These are phyloP conservation scores for Yarrowia galli DNA, from an alignment of 1,139 yeast species.

Conservation along the genomic window DNA sequence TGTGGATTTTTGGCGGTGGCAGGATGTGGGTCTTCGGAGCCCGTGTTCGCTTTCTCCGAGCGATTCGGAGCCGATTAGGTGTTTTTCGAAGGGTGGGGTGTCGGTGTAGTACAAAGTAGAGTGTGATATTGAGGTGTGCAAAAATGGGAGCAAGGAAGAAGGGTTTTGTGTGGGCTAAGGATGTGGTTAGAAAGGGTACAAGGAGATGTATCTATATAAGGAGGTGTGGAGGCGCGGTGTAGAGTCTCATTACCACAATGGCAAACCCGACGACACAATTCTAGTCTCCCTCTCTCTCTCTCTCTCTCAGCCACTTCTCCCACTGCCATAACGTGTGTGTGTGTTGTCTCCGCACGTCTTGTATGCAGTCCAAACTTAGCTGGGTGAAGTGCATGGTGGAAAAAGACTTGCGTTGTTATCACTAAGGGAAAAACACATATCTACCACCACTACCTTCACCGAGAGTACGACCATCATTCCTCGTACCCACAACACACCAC, in stretches of 20 bases:
- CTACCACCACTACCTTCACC: no score
- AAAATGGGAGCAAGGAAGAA: slow-evolving; percentile 2
- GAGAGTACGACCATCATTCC: no score
- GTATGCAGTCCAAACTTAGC: slow-evolving; percentile 26
- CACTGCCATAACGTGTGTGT: slow-evolving; percentile 24
- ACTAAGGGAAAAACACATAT: slow-evolving; percentile 35
- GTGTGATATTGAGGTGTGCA: not conserved
- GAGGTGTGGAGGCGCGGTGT: no score
- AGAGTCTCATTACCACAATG: no score
- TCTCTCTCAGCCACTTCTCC: no score
- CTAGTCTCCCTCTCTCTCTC: not conserved
- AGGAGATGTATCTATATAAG: no score
- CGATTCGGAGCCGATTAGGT: not conserved
- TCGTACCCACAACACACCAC: slow-evolving; percentile 36
- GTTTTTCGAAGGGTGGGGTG: not conserved
- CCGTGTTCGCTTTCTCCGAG: not conserved
- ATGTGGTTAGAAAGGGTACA: no score
- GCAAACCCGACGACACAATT: not conserved
- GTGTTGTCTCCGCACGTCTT: slow-evolving; percentile 16
- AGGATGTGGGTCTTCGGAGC: not conserved
- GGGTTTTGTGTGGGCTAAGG: no score
- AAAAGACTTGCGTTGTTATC: slow-evolving; percentile 37
- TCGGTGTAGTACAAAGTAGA: no score
- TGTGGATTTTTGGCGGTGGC: not conserved
- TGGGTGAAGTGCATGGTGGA: slow-evolving; percentile 14